Evolutionary conservation across 139 green algal species (phyloP).

Genomic region (Penium margaritaceum): DNA sequence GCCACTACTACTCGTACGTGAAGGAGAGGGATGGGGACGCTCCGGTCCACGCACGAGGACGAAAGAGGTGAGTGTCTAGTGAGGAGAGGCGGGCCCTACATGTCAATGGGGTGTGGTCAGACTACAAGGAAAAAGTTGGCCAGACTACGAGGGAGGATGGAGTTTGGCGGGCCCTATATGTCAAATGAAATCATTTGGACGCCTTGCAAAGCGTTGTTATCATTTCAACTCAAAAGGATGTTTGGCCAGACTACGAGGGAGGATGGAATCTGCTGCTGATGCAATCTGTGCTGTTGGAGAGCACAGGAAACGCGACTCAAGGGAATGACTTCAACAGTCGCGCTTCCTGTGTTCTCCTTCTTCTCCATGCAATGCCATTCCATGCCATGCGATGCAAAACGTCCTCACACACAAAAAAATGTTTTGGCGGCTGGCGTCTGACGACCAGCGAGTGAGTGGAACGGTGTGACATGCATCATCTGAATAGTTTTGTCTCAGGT

Average conservation of each 20-base stretch:
- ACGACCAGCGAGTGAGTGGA: background rate
- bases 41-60: background rate
- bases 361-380: no score
- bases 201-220: background rate
- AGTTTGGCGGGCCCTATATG: background rate
- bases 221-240: no score
- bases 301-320: no score
- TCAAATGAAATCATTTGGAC: background rate
- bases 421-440: background rate
- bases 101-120: background rate
- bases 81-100: no score
- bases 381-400: no score
- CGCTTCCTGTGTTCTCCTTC: no score
- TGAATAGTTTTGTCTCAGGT: no score
- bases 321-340: no score
- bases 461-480: background rate
- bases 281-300: no score
- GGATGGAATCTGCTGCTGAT: no score
- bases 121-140: background rate
- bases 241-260: no score
- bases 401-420: no score
- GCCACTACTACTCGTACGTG: conserved; percentile 92
- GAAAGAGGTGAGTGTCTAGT: background rate
- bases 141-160: background rate
- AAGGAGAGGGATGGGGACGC: conserved; percentile 55